Conservation (phyloP, 371 early-diverging fungal species). For the Blyttiomyces sp. region DNA sequence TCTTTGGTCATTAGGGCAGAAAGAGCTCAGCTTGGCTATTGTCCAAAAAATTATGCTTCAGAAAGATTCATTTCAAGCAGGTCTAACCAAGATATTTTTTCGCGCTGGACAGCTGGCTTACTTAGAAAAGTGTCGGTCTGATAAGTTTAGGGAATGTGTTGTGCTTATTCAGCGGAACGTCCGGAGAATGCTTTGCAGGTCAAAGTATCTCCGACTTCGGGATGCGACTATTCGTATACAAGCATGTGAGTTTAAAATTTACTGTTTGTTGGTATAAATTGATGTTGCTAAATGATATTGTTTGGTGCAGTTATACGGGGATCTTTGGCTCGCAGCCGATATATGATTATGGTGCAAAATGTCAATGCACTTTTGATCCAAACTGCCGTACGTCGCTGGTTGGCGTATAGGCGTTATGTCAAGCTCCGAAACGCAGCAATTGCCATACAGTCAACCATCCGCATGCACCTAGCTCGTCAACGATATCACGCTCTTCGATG, state of each 20-base stretch:
- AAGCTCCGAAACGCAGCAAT: slow-evolving; percentile 34
- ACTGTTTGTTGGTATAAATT: slow-evolving; percentile 16
- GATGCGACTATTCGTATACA: slow-evolving; percentile 40
- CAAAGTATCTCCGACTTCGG: slow-evolving; percentile 60
- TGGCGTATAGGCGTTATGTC: slow-evolving; percentile 59
- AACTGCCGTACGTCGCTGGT: slow-evolving; percentile 60
- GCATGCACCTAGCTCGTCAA: not conserved
- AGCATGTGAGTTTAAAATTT: slow-evolving; percentile 42
- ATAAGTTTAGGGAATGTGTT: slow-evolving; percentile 75
- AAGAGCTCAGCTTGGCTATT: slow-evolving; percentile 52
- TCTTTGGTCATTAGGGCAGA: slow-evolving; percentile 61
- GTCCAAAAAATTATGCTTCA: slow-evolving; percentile 70
- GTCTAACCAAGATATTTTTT: slow-evolving; percentile 98
- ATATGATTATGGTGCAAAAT: slow-evolving; percentile 57
- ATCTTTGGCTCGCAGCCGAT: slow-evolving; percentile 55
- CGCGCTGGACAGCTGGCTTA: slow-evolving; percentile 92
- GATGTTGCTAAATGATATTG: slow-evolving; percentile 46
- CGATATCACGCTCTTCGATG: slow-evolving; percentile 42
- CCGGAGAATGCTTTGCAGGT: slow-evolving; percentile 67
- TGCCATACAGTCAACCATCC: slow-evolving; percentile 28
- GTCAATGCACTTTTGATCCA: slow-evolving; percentile 78
- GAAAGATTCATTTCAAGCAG: slow-evolving; percentile 89
- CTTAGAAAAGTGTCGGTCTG: slow-evolving; percentile 84
- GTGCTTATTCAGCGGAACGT: slow-evolving; percentile 87
- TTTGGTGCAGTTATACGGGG: slow-evolving; percentile 47